Evolutionary conservation across 371 early-diverging fungal species (phyloP).

Genomic region (Mucor circinelloides): DNA sequence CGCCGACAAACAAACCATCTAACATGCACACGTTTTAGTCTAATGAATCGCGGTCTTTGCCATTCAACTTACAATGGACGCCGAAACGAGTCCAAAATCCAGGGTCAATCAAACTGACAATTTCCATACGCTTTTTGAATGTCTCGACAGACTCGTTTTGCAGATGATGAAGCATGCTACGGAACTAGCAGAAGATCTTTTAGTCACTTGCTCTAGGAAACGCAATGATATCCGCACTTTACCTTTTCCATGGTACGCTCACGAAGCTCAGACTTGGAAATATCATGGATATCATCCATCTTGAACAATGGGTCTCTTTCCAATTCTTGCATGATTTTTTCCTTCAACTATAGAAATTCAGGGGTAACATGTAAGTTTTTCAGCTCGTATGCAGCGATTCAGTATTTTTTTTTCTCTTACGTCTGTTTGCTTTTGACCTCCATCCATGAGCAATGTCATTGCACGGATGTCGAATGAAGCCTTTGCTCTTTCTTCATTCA

Average conservation of each 20-base stretch:
- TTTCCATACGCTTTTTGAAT: slow-evolving; percentile 82
- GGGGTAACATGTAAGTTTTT: background rate
- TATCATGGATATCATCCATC: slow-evolving; percentile 81
- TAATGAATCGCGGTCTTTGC: too few species aligned
- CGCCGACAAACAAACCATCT: slow-evolving; percentile 88
- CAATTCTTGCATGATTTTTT: slow-evolving; percentile 83
- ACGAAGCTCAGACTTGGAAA: slow-evolving; percentile 76
- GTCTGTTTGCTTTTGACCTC: slow-evolving; percentile 67
- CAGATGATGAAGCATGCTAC: slow-evolving; percentile 74
- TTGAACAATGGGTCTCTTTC: slow-evolving; percentile 89
- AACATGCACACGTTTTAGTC: too few species aligned
- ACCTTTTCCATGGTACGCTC: slow-evolving; percentile 89
- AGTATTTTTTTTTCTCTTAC: too few species aligned
- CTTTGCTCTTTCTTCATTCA: slow-evolving; percentile 75
- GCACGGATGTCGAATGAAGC: slow-evolving; percentile 78
- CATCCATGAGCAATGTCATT: slow-evolving; percentile 84
- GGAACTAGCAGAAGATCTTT: slow-evolving; percentile 53
- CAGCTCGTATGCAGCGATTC: background rate
- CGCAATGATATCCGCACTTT: background rate
- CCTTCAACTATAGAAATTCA: slow-evolving; percentile 57
- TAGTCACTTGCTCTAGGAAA: background rate
- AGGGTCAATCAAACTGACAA: slow-evolving; percentile 82
- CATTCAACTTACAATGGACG: slow-evolving; percentile 71
- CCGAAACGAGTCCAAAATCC: slow-evolving; percentile 93
- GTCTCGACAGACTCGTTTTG: slow-evolving; percentile 74